Evolutionary conservation across 2,329 filamentous ascomycete genomes (phyloP).

Genomic region (Stemphylium vesicarium): DNA sequence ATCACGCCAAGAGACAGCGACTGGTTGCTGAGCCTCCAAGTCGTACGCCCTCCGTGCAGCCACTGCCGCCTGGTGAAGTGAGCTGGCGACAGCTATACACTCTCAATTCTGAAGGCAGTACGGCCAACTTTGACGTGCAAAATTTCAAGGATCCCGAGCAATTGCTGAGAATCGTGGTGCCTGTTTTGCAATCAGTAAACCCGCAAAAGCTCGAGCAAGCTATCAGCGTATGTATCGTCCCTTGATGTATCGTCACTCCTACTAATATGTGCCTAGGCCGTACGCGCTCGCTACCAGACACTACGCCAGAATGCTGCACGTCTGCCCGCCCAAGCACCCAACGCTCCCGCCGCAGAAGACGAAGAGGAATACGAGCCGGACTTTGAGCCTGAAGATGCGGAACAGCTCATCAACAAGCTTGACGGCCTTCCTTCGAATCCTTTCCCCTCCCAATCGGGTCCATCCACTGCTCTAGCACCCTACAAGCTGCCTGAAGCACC

Average conservation of each 20-base stretch:
- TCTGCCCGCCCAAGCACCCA: conserved; percentile 35
- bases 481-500: conserved; percentile 83
- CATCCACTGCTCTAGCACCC: conserved; percentile 61
- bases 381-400: conserved; percentile 77
- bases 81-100: conserved; percentile 87
- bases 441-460: conserved; percentile 51
- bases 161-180: conserved; percentile 80
- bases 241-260: background rate
- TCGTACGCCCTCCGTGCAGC: conserved; percentile 63
- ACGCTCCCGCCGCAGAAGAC: conserved; percentile 64
- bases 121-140: conserved; percentile 83
- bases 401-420: conserved; percentile 78
- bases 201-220: conserved; percentile 72
- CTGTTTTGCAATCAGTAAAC: conserved; percentile 76
- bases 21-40: conserved; percentile 61
- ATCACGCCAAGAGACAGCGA: conserved; percentile 81
- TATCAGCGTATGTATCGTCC: conserved; percentile 65
- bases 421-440: conserved; percentile 70
- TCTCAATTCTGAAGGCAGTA: conserved; percentile 74
- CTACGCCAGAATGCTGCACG: conserved; percentile 42
- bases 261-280: conserved; percentile 42
- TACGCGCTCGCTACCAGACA: conserved; percentile 51
- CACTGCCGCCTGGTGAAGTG: conserved; percentile 75
- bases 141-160: conserved; percentile 73
- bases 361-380: conserved; percentile 95